A percentile compares a stretch with the other conserved stretches of the same genome.
These are phyloP conservation scores for Canavalia gladiata DNA, from an alignment of 306 rosid species.

Conservation along the genomic window DNA sequence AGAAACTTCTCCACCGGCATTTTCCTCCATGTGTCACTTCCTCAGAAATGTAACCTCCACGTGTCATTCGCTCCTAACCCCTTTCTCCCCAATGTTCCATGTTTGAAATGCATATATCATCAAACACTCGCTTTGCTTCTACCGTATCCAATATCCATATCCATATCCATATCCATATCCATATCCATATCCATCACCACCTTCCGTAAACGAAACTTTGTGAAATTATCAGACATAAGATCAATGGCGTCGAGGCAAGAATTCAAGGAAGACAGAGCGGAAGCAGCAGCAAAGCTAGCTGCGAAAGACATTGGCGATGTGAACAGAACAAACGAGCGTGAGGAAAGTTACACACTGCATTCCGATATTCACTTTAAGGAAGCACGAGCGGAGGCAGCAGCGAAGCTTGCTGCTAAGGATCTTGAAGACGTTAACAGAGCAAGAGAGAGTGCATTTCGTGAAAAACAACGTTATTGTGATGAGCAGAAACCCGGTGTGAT, in stretches of 20 bases:
- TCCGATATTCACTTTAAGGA: slow-evolving; percentile 53
- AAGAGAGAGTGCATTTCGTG: slow-evolving; percentile 1
- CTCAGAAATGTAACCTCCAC: background rate
- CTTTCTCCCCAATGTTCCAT: background rate
- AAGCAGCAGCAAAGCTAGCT: slow-evolving; percentile 70
- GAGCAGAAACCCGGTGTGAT: slow-evolving; percentile 61
- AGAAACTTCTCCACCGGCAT: background rate
- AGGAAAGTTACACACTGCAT: slow-evolving; percentile 18
- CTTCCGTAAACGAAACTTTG: too few species aligned
- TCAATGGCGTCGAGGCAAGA: slow-evolving; percentile 71
- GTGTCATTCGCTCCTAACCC: slow-evolving; percentile 22
- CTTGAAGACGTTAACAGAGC: slow-evolving; percentile 64
- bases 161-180: background rate
- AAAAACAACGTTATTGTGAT: background rate
- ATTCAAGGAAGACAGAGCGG: slow-evolving; percentile 71
- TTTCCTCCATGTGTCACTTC: slow-evolving; percentile 38
- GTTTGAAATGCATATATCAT: slow-evolving; percentile 3
- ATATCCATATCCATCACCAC: background rate
- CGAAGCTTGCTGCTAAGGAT: slow-evolving; percentile 70
- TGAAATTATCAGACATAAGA: background rate
- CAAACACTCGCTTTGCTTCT: background rate
- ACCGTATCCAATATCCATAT: background rate
- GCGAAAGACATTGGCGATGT: slow-evolving; percentile 66
- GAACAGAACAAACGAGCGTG: slow-evolving; percentile 52
- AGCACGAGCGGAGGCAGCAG: slow-evolving; percentile 76